Percentiles rank a stretch among this genome's conserved stretches.
phyloP scores from a whole-genome alignment of 805 yeast species.

The Ogataea sp. region DNA sequence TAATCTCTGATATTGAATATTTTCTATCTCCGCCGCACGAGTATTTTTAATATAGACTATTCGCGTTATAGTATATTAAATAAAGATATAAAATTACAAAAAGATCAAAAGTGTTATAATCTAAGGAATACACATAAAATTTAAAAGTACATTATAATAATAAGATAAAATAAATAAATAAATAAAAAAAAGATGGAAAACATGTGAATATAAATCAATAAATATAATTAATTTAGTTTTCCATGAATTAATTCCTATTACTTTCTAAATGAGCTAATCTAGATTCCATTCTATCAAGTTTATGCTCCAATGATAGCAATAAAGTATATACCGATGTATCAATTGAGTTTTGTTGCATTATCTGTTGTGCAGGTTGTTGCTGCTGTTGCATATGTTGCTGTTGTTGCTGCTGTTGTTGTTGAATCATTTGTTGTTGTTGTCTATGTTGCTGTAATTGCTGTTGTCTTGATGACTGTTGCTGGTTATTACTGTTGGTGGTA shows the following conservation, averaged over 20 bases:
- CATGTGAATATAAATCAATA: background rate
- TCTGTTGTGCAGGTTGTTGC: background rate
- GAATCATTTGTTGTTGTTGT: too few species aligned
- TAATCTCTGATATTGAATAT: too few species aligned
- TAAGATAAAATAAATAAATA: too few species aligned
- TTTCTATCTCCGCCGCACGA: too few species aligned
- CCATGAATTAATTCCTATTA: background rate
- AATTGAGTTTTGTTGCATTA: background rate
- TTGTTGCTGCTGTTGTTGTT: background rate
- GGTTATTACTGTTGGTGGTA: background rate
- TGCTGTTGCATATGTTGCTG: slow-evolving; percentile 1
- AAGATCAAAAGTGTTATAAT: too few species aligned
- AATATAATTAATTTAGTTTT: background rate
- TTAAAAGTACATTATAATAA: too few species aligned
- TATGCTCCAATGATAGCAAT: background rate
- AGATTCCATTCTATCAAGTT: background rate
- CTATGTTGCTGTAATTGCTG: background rate
- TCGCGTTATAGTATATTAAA: too few species aligned
- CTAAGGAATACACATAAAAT: too few species aligned
- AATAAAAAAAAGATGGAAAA: background rate
- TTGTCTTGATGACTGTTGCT: too few species aligned
- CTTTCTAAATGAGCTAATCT: background rate
- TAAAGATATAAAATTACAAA: too few species aligned
- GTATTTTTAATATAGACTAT: too few species aligned
- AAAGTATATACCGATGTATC: background rate